A percentile compares a stretch with the other conserved stretches of the same genome.
Conservation (phyloP, 192 early-diverging fungal species). For the Coemansia sp. region DNA sequence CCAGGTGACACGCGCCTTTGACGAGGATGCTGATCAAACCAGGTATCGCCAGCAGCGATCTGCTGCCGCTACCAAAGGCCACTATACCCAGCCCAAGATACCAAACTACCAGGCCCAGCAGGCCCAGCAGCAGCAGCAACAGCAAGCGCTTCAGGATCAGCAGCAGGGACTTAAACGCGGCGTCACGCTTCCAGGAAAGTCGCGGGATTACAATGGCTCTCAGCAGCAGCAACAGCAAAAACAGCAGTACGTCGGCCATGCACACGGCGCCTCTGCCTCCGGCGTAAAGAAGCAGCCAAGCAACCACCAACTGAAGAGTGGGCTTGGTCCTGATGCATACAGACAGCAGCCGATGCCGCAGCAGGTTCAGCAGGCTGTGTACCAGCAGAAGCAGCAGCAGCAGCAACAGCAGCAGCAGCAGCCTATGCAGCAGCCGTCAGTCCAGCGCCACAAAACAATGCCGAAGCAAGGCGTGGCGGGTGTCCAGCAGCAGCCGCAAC, state of each 20-base stretch:
- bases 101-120: slow-evolving; percentile 30
- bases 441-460: slow-evolving; percentile 43
- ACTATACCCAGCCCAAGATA: slow-evolving; percentile 34
- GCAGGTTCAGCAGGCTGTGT: slow-evolving; percentile 17
- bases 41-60: slow-evolving; percentile 48
- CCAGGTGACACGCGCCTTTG: slow-evolving; percentile 39
- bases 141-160: slow-evolving; percentile 35
- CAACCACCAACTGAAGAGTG: slow-evolving; percentile 50
- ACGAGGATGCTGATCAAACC: slow-evolving; percentile 48
- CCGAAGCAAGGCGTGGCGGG: slow-evolving; percentile 22
- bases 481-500: slow-evolving; percentile 19
- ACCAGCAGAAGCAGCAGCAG: slow-evolving; percentile 17
- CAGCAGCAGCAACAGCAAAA: slow-evolving; percentile 26
- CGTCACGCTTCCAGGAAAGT: slow-evolving; percentile 30
- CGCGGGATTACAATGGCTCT: slow-evolving; percentile 11
- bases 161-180: slow-evolving; percentile 46
- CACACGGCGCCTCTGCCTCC: slow-evolving; percentile 14
- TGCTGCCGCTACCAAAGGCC: slow-evolving; percentile 30
- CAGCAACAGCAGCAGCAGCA: slow-evolving; percentile 12
- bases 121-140: slow-evolving; percentile 30
- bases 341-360: slow-evolving; percentile 28
- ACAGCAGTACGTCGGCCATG: slow-evolving; percentile 14
- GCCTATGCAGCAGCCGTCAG: slow-evolving; percentile 26
- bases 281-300: slow-evolving; percentile 41
- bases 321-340: slow-evolving; percentile 29